Base-by-base conservation (phyloP, 2,329 filamentous ascomycete species). In the Arthrobotrys sinensis region DNA sequence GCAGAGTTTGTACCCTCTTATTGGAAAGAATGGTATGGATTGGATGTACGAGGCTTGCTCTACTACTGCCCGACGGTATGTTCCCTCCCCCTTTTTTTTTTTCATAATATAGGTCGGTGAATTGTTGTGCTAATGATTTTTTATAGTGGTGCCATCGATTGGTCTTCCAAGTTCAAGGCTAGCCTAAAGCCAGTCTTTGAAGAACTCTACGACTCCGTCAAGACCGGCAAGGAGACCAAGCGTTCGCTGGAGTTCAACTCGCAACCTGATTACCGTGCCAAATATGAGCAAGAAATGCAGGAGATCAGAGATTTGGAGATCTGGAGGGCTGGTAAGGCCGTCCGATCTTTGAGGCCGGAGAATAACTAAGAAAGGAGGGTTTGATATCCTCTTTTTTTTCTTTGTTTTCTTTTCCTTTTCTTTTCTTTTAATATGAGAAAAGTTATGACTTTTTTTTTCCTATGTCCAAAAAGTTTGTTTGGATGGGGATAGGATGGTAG, bases 41-140 rank as follows among this genome's bases (percentile, higher is more conserved):
- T 99, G 96, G 94, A 99, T 99, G 96, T 99, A 96, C 89, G 94
- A 95, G 86, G 96, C 96, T 82, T 99, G 96, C 92, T 98, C 95
- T 81, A 99, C 96, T 85, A 99, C 96, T 76, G 96, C 96, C 84
- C 93, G 96, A 85, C 94, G 76, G 76, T 79, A 64, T 36, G 65
- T 76, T 55, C n/a, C 14, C 28, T 28, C 8, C 12, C 21, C 10
- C 32, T 38, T 5, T 19, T 24, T 8, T 46, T 14, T 57, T 43
- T n/a, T n/a, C n/a, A n/a, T n/a, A n/a, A 4, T 19, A 6, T 21
- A 66, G 5, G 8, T 40, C 43, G 12, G 40, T 14, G n/a, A 36
- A 11, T 34, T 8, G 6, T 24, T 19, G 11, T 67, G 12, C 62
- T 72, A 53, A 78, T 46, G 8, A 7, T 7, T 50, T 50, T 36